These are phyloP conservation scores for Xylariaceae sp. DNA, from an alignment of 2,329 filamentous ascomycete genomes.

Conservation along the genomic window DNA sequence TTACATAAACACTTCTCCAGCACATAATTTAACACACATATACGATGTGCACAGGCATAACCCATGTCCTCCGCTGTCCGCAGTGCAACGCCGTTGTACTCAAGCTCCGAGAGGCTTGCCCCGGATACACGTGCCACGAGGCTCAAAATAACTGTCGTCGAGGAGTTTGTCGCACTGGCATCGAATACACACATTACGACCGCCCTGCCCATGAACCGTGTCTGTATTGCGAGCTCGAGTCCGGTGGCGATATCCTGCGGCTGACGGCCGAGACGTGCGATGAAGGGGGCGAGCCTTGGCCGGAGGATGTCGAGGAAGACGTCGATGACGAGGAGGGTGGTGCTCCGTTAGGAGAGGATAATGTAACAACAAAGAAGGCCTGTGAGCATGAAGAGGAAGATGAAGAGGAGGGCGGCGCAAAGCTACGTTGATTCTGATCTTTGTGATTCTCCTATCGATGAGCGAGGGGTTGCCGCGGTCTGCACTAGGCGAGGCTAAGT, in stretches of 20 bases:
- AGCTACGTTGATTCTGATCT: neutral
- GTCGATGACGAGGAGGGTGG: neutral
- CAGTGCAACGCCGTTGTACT: constrained; percentile 24
- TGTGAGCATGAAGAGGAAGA: constrained; percentile 1
- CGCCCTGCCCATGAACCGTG: constrained; percentile 25
- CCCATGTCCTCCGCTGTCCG: constrained; percentile 23
- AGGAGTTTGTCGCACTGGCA: constrained; percentile 32
- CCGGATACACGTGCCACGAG: constrained; percentile 30
- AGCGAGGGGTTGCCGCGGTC: neutral
- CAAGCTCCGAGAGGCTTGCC: constrained; percentile 14
- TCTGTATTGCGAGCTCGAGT: constrained; percentile 31
- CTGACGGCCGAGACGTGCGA: constrained; percentile 24
- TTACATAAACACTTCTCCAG: neutral
- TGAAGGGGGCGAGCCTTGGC: constrained; percentile 15
- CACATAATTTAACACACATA: neutral
- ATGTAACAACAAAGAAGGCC: too few relatives aligned
- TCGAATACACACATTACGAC: constrained; percentile 27
- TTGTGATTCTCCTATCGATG: neutral
- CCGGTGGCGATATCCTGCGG: constrained; percentile 3
- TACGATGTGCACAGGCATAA: constrained; percentile 35
- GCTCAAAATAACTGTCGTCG: constrained; percentile 15
- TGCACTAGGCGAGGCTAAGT: too few relatives aligned
- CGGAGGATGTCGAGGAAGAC: constrained; percentile 14
- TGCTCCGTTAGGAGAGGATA: neutral
- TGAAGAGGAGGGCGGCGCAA: constrained; percentile 18